Percentiles rank a stretch among this genome's conserved stretches.
Conservation (phyloP, 768 basidiomycete genomes). For the Coprinopsis cinerea region DNA sequence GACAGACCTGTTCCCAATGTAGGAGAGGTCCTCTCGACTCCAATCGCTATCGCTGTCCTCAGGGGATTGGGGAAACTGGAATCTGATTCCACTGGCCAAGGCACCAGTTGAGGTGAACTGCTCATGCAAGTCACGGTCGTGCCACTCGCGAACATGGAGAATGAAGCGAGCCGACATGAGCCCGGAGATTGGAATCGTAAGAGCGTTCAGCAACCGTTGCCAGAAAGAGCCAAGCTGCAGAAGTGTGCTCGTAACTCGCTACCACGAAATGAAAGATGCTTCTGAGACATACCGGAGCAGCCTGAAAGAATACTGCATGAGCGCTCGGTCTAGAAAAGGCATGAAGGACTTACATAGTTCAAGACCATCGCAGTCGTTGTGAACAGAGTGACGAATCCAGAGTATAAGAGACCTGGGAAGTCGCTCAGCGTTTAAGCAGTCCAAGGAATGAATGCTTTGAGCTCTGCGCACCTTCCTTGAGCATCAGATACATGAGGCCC, state of each 20-base stretch:
- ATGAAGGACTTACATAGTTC: slow-evolving; percentile 4
- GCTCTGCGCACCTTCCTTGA: slow-evolving; percentile 3
- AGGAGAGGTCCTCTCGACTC: too few relatives aligned
- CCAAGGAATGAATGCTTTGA: neutral
- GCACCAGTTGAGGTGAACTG: neutral
- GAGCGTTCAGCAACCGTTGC: slow-evolving; percentile 8
- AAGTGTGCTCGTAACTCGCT: neutral
- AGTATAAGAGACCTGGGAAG: neutral
- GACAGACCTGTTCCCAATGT: too few relatives aligned
- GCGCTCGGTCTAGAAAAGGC: neutral
- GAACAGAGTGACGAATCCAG: slow-evolving; percentile 7
- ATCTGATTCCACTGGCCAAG: too few relatives aligned
- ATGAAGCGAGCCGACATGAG: slow-evolving; percentile 9
- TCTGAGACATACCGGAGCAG: slow-evolving; percentile 3
- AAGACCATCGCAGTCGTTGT: slow-evolving; percentile 9
- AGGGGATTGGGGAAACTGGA: too few relatives aligned
- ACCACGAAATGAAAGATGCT: neutral
- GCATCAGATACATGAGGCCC: slow-evolving; percentile 7
- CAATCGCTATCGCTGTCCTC: too few relatives aligned
- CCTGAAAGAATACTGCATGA: neutral
- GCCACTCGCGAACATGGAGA: slow-evolving; percentile 8
- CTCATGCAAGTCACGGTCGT: neutral
- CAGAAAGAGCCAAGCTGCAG: slow-evolving; percentile 5
- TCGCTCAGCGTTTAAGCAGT: too few relatives aligned
- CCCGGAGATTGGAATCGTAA: slow-evolving; percentile 10